Conservation (phyloP, 345 rosid genomes). For the Geranium brycei region DNA sequence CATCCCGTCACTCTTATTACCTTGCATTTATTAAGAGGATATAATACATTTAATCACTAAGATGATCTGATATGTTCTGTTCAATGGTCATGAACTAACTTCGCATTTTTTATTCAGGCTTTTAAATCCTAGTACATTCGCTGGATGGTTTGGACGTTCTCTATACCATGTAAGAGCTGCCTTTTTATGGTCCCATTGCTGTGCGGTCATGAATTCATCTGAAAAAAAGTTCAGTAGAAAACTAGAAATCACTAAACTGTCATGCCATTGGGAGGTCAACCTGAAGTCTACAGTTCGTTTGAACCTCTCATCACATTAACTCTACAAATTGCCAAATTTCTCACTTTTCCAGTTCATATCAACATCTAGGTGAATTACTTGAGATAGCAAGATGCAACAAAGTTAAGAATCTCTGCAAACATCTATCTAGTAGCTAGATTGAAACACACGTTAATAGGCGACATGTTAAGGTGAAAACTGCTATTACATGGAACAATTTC, state of each 20-base stretch:
- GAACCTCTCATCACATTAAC: neutral
- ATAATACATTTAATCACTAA: neutral
- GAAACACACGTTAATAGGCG: neutral
- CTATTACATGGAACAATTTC: too few species aligned
- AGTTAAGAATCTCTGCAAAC: too few species aligned
- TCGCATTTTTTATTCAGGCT: constrained; percentile 40
- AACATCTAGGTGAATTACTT: neutral
- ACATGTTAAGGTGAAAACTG: neutral
- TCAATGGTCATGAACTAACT: constrained; percentile 7
- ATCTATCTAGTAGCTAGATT: neutral
- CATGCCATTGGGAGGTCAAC: neutral
- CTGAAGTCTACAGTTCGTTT: too few species aligned
- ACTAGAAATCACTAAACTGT: neutral
- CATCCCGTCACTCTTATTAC: neutral
- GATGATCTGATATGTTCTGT: constrained; percentile 1
- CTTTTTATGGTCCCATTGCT: constrained; percentile 5
- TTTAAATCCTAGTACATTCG: constrained; percentile 95
- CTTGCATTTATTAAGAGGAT: constrained; percentile 6
- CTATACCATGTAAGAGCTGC: constrained; percentile 32
- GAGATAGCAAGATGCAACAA: neutral
- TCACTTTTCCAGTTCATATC: neutral
- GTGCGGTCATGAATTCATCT: neutral
- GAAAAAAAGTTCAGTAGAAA: neutral
- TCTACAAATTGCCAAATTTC: neutral
- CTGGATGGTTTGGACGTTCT: constrained; percentile 99